A percentile compares a stretch with the other conserved stretches of the same genome.
Conservation (phyloP, 1,284 basidiomycete genomes). For the Puccinia novopanici region DNA sequence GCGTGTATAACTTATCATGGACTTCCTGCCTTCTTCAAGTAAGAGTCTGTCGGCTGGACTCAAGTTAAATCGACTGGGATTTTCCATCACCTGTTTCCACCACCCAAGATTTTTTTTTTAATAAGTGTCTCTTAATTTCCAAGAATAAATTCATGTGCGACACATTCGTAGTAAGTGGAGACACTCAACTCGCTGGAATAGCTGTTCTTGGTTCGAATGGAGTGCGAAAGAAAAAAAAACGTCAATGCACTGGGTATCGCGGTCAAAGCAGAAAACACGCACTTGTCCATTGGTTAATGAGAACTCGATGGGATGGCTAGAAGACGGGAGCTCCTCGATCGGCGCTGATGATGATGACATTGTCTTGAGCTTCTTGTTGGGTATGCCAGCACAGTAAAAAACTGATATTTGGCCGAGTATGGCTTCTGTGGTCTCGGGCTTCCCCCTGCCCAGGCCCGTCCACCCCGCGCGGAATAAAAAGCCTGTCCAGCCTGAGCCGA, state of each 20-base stretch:
- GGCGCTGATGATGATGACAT: conserved; percentile 6
- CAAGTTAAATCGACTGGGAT: conserved; percentile 17
- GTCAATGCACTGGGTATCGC: background rate
- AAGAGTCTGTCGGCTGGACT: conserved; percentile 15
- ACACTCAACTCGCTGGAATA: conserved; percentile 16
- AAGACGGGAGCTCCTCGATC: background rate
- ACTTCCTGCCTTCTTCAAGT: conserved; percentile 36
- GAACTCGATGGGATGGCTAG: conserved; percentile 2
- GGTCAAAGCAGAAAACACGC: background rate
- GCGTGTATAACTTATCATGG: conserved; percentile 29
- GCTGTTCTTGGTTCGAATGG: background rate
- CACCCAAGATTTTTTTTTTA: background rate
- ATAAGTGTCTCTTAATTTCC: background rate
- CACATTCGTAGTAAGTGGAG: background rate
- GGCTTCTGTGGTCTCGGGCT: background rate
- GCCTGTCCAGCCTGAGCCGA: background rate
- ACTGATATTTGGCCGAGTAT: no score
- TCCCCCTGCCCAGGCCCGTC: background rate
- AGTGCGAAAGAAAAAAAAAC: background rate
- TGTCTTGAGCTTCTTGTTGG: no score
- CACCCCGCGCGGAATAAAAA: no score
- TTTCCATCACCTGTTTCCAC: conserved; percentile 29
- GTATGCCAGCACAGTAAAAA: no score
- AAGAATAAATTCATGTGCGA: no score
- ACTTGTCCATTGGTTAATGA: conserved; percentile 17